phyloP scores from a whole-genome alignment of 2,329 filamentous ascomycete species.

The Pestalotiopsis sp. region DNA sequence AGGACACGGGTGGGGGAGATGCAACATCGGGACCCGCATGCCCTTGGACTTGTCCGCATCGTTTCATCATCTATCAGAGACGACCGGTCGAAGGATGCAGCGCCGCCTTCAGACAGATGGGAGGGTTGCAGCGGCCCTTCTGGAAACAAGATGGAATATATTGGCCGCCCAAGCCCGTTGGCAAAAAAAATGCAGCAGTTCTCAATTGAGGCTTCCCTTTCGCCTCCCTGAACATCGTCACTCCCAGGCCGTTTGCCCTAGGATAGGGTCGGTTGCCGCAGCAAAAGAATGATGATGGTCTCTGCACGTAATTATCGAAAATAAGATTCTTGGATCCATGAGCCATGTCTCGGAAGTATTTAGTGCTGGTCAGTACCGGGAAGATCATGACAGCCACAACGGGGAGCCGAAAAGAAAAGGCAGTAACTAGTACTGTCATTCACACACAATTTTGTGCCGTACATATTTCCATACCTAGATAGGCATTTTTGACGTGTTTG shows the following conservation, averaged over 20 bases:
- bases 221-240: not conserved
- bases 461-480: no score
- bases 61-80: slow-evolving; percentile 22
- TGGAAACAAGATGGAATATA: slow-evolving; percentile 2
- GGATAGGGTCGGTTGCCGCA: not conserved
- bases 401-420: not conserved
- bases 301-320: not conserved
- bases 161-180: not conserved
- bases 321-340: not conserved
- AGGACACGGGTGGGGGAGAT: slow-evolving; percentile 1
- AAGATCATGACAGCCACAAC: not conserved
- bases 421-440: not conserved
- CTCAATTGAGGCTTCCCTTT: not conserved
- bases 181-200: not conserved
- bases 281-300: not conserved
- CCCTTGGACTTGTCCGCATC: not conserved
- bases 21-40: not conserved
- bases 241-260: not conserved
- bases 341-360: not conserved
- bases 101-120: not conserved
- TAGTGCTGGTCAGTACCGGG: not conserved
- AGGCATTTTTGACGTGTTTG: no score
- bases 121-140: not conserved
- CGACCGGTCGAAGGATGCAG: not conserved
- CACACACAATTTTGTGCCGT: not conserved